Evolutionary conservation across 768 basidiomycete genomes (phyloP).

Genomic region (Suillus ampliporus): DNA sequence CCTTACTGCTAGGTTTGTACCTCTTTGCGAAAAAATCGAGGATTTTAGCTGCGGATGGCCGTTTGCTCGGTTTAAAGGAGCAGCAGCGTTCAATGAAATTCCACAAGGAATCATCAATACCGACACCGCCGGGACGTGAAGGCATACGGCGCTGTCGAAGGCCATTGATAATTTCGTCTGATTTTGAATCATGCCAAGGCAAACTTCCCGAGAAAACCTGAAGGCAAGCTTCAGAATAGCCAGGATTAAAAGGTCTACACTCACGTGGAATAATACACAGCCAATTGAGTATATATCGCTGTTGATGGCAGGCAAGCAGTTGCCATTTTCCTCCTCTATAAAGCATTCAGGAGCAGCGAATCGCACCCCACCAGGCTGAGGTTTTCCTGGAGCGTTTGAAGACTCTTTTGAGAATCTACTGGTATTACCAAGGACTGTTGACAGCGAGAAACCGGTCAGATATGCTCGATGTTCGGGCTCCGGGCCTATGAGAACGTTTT

Average conservation of each 20-base stretch:
- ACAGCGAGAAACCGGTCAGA: constrained; percentile 2
- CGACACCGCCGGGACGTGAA: neutral
- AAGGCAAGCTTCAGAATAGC: neutral
- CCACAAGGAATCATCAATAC: neutral
- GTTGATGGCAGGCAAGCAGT: neutral
- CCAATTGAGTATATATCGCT: constrained; percentile 3
- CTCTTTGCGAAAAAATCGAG: neutral
- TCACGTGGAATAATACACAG: constrained; percentile 5
- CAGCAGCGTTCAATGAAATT: neutral
- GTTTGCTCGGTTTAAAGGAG: neutral
- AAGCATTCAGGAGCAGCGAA: constrained; percentile 7
- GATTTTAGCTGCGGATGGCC: neutral
- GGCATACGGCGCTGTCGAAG: neutral
- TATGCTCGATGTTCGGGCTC: neutral
- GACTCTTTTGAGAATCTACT: neutral
- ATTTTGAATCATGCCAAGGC: constrained; percentile 4
- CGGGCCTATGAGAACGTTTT: constrained; percentile 2
- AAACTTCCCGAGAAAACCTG: constrained; percentile 5
- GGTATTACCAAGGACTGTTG: neutral
- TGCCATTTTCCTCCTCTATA: neutral
- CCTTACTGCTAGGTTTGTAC: neutral
- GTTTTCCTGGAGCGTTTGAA: neutral
- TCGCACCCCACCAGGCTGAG: neutral
- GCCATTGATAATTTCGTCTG: neutral
- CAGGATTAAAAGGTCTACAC: neutral